Base-by-base conservation (phyloP, 2,329 filamentous ascomycete genomes). In the Fusarium coffeatum region DNA sequence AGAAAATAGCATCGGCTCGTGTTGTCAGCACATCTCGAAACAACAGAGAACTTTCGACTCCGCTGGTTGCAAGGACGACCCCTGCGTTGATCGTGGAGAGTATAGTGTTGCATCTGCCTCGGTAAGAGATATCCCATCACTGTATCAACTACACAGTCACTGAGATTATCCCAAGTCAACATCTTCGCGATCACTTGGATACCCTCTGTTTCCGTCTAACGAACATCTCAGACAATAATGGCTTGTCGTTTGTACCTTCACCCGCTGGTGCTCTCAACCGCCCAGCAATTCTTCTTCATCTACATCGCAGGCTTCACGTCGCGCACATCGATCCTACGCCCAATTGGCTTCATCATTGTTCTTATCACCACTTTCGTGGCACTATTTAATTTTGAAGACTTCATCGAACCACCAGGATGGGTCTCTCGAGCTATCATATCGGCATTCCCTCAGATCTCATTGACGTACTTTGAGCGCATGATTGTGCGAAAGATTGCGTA, bases 391-490 rank as follows among this genome's bases (percentile, higher is more conserved):
- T 72, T 64, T 34, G 57, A 67, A 23, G 58, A 59, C 25, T 72
- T 67, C 40, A 42, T 69, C 10, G 57, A 72, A 40, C 68, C 68
- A 10, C 68, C 68, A 20, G 69, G 69, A 72, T 72, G 69, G 69
- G 69, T 72, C 5, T 53, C 69, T 0, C 46, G 69, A 22, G 65
- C 68, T 5, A 66, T 72, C 32, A 62, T 68, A 20, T 64, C 61
- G 3, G 69, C 68, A 6, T 72, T 72, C 30, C 69, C 69, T 18
- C 69, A 72, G 28, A 69, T 72, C 42, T 69, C 61, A 2, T 11
- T 72, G 41, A 72, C 69, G 5, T 72, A 72, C 9, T 72, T 72
- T 64, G 69, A 72, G 43, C 69, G 68, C 25, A 69, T 72, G 61
- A 54, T 72, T 30, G 69, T 72, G 13, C 66, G 69, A 4, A 72